These are phyloP conservation scores for Parathielavia hyrcaniae DNA, from an alignment of 495 filamentous ascomycete species.

Conservation along the genomic window DNA sequence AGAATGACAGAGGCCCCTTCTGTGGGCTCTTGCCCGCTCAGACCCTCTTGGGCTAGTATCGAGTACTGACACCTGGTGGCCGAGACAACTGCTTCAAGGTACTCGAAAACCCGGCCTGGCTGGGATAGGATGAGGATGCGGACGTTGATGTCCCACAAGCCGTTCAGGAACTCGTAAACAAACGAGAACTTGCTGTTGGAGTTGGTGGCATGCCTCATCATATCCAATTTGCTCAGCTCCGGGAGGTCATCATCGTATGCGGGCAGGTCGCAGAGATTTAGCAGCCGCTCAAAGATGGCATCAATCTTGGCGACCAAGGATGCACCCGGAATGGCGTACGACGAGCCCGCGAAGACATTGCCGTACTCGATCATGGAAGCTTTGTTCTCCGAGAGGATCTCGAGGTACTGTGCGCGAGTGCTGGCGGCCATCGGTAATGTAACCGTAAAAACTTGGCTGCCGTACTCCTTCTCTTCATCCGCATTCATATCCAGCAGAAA, in stretches of 20 bases:
- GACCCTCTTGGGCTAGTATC: conserved; percentile 15
- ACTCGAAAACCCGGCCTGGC: conserved; percentile 34
- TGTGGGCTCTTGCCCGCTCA: background rate
- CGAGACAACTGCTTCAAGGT: conserved; percentile 35
- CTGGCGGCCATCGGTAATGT: conserved; percentile 40
- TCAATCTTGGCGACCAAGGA: conserved; percentile 32
- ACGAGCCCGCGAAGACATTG: conserved; percentile 23
- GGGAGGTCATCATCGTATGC: conserved; percentile 33
- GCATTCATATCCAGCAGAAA: background rate
- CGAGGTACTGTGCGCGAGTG: conserved; percentile 37
- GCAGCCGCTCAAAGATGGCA: conserved; percentile 33
- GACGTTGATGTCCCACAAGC: conserved; percentile 28
- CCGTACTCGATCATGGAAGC: conserved; percentile 33
- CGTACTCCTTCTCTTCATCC: conserved; percentile 13
- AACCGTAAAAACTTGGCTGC: conserved; percentile 29
- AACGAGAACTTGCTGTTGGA: conserved; percentile 46
- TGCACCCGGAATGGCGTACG: conserved; percentile 24
- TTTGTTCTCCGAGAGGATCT: conserved; percentile 34
- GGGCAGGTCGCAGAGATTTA: conserved; percentile 41
- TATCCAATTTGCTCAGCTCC: conserved; percentile 25
- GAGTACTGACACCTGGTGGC: conserved; percentile 24
- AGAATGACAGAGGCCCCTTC: conserved; percentile 21
- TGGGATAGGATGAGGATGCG: conserved; percentile 40
- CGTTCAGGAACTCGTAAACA: conserved; percentile 37
- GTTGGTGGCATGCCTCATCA: conserved; percentile 35